These are phyloP conservation scores for Suaeda aralocaspica DNA, from an alignment of 148 eudicot species.

Conservation along the genomic window DNA sequence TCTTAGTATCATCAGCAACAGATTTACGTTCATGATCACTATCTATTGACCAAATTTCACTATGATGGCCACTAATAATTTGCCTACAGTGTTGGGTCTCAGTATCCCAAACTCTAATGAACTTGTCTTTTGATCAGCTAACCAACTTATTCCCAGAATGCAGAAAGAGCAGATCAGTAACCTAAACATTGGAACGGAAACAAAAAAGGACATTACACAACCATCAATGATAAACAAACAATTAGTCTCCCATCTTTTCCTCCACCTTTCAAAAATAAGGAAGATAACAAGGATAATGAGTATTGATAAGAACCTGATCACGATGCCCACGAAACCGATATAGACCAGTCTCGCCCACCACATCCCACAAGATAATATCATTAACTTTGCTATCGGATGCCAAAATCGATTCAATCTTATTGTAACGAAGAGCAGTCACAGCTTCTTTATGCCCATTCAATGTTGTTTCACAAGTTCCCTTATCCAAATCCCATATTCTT, in stretches of 20 bases:
- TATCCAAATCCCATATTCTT: no score
- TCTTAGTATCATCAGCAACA: no score
- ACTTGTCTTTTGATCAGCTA: constrained; percentile 94
- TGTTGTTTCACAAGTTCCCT: constrained; percentile 81
- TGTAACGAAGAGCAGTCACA: constrained; percentile 63
- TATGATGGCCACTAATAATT: constrained; percentile 91
- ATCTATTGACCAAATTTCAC: constrained; percentile 93
- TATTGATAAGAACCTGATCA: constrained; percentile 64
- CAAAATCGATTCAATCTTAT: constrained; percentile 71
- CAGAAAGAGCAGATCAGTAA: constrained; percentile 82
- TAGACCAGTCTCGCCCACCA: constrained; percentile 91
- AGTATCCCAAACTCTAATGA: constrained; percentile 93
- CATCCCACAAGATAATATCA: constrained; percentile 94
- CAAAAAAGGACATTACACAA: constrained; percentile 8
- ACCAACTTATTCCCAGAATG: constrained; percentile 76
- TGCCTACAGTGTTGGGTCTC: constrained; percentile 95
- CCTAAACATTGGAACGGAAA: constrained; percentile 37
- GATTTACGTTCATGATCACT: constrained; percentile 67
- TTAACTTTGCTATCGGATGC: constrained; percentile 96
- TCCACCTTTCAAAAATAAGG: background rate
- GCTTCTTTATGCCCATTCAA: constrained; percentile 97
- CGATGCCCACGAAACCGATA: constrained; percentile 94
- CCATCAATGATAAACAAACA: background rate
- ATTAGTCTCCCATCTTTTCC: background rate
- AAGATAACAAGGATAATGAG: background rate